Percentiles rank a stretch among this genome's conserved stretches.
Conservation (phyloP, 169 alveolate species). For the Neospora caninum region DNA sequence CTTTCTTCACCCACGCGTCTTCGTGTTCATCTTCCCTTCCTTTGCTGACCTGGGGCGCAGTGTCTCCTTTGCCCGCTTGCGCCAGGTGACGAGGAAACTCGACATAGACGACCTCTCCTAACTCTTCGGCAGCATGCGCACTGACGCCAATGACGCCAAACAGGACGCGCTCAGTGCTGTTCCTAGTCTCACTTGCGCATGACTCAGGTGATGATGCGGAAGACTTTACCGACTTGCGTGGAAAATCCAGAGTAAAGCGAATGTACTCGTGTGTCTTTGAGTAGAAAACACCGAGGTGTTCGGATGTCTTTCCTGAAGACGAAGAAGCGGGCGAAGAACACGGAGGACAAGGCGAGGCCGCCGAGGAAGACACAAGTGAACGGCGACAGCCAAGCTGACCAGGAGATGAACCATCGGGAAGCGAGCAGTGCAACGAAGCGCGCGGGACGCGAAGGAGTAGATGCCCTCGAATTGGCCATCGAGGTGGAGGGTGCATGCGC, state of each 20-base stretch:
- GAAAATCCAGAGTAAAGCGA: not conserved
- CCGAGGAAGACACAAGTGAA: not conserved
- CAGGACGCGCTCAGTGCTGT: not conserved
- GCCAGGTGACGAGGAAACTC: not conserved
- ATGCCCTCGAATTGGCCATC: no score
- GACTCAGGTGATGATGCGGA: not conserved
- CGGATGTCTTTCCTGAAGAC: not conserved
- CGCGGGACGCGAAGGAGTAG: not conserved
- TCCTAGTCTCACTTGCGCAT: not conserved
- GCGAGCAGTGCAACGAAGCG: not conserved
- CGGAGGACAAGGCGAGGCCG: not conserved
- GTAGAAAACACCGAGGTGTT: not conserved
- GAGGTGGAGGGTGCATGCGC: no score
- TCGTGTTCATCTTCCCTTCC: not conserved
- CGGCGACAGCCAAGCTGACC: not conserved
- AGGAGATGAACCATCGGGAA: not conserved
- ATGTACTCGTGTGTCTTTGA: conserved; percentile 47
- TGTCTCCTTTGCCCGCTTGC: not conserved
- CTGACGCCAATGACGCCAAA: conserved; percentile 17
- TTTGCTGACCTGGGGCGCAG: not conserved
- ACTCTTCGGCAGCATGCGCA: conserved; percentile 52
- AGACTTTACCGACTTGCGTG: not conserved
- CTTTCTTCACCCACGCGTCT: not conserved
- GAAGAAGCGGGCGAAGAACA: no score
- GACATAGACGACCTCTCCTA: conserved; percentile 48